A percentile compares a stretch with the other conserved stretches of the same genome.
These are phyloP conservation scores for Cordyceps pruinosa DNA, from an alignment of 2,329 filamentous ascomycete genomes.

Conservation along the genomic window DNA sequence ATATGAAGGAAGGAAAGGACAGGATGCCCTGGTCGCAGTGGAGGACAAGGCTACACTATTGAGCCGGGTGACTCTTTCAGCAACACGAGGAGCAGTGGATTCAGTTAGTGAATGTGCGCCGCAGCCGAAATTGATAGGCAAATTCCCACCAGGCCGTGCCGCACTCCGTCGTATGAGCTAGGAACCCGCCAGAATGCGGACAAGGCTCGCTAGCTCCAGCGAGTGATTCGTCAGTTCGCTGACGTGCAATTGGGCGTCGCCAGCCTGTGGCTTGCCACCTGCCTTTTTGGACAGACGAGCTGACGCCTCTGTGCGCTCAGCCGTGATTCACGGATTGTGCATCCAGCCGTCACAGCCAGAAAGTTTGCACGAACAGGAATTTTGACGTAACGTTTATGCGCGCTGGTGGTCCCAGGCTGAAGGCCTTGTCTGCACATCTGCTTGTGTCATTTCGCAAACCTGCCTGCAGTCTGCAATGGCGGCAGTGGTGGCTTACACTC, in stretches of 20 bases:
- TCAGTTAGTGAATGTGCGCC: not conserved
- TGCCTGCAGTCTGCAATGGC: no score
- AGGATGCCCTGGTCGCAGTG: not conserved
- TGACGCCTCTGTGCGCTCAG: not conserved
- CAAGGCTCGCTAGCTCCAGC: not conserved
- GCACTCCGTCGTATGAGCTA: not conserved
- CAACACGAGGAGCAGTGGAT: not conserved
- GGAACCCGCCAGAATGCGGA: not conserved
- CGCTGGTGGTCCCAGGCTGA: not conserved
- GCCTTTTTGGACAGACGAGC: not conserved
- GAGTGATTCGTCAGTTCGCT: not conserved
- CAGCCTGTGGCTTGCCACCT: not conserved
- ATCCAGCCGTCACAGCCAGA: not conserved
- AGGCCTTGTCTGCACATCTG: not conserved
- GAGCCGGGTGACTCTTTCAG: not conserved
- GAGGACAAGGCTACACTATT: not conserved
- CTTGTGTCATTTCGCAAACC: no score
- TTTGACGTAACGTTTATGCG: no score
- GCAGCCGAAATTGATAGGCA: not conserved
- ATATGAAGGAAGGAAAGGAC: not conserved
- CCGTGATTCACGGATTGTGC: not conserved
- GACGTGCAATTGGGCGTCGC: not conserved
- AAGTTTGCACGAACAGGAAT: not conserved
- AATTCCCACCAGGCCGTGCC: not conserved
- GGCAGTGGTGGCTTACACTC: not conserved